Evolutionary conservation across 169 alveolate species (phyloP).

Genomic region (Plasmodium cynomolgi): DNA sequence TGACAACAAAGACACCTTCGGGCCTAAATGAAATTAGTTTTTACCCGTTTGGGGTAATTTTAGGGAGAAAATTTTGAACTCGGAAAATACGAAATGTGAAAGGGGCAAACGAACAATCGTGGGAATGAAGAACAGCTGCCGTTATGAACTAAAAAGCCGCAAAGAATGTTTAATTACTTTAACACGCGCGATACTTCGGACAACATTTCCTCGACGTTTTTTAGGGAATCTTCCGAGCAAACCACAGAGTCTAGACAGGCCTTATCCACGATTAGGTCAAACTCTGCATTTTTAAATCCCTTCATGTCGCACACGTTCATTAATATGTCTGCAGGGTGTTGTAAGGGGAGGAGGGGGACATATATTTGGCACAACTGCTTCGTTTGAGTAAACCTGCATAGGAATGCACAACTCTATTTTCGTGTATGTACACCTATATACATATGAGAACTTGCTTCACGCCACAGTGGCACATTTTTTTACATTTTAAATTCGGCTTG

Average conservation of each 20-base stretch:
- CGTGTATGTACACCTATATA: background rate
- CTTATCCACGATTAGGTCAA: constrained; percentile 82
- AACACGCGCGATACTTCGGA: constrained; percentile 64
- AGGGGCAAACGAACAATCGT: background rate
- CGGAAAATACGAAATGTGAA: background rate
- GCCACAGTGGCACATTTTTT: background rate
- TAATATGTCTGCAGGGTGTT: constrained; percentile 19
- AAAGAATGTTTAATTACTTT: constrained; percentile 25
- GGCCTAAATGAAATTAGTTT: constrained; percentile 6
- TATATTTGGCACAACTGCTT: background rate
- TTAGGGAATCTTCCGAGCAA: constrained; percentile 73
- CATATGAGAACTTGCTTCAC: background rate
- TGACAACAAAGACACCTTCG: constrained; percentile 55
- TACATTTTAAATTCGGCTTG: constrained; percentile 70
- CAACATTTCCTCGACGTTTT: constrained; percentile 56
- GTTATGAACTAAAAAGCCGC: background rate
- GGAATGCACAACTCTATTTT: background rate
- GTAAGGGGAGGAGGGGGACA: background rate
- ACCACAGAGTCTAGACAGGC: constrained; percentile 84
- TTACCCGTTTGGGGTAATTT: background rate
- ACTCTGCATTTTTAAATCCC: constrained; percentile 72
- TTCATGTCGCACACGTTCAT: constrained; percentile 74
- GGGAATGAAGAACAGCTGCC: background rate
- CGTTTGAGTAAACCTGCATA: background rate
- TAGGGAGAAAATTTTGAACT: background rate